Base-by-base conservation (phyloP, 2,329 filamentous ascomycete genomes). In the Fusarium verticillioides region DNA sequence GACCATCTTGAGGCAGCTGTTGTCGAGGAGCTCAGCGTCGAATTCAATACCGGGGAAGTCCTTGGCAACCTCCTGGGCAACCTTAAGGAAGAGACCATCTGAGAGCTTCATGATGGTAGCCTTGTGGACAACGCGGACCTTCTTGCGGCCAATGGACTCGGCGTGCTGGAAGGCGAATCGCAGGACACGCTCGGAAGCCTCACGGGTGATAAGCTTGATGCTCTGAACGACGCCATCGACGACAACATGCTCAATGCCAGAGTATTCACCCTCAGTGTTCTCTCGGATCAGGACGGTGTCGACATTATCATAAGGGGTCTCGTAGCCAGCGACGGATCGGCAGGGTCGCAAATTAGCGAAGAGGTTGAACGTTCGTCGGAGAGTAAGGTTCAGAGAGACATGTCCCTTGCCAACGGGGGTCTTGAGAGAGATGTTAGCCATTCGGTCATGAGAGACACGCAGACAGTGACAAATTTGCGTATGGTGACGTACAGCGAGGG, bases 61-160 rank as follows among this genome's bases (percentile, higher is more conserved):
- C 91, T 97, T 97, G 84, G 94, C 89, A 77, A 99, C 91, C 71
- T 96, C 90, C 78, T 91, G 88, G 78, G 93, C 96, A 72, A 93
- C 94, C 84, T 90, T 93, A 78, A 99, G 90, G 92, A 99, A 99
- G 72, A 99, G 94, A 87, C 96, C 96, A 84, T 99, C 96, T 82
- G 93, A 96, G 94, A 98, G 97, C 92, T 99, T 99, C 96, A 99
- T 99, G 88, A 99, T 99, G 82, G 96, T 98, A 84, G 96, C 96
- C 91, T 99, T 99, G 93, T 99, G 96, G 74, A 98, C 95, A 69
- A 95, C 96, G 81, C 95, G 94, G 81, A 98, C 96, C 93, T 98
- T 98, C 83, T 91, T 95, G 88, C 94, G 94, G 86, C 95, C 95
- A 81, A 98, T 93, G 79, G 94, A 91, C 85, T 96, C 90, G 78